phyloP scores from a whole-genome alignment of 176 grass and related monocot genomes.

The Carex cristatella region DNA sequence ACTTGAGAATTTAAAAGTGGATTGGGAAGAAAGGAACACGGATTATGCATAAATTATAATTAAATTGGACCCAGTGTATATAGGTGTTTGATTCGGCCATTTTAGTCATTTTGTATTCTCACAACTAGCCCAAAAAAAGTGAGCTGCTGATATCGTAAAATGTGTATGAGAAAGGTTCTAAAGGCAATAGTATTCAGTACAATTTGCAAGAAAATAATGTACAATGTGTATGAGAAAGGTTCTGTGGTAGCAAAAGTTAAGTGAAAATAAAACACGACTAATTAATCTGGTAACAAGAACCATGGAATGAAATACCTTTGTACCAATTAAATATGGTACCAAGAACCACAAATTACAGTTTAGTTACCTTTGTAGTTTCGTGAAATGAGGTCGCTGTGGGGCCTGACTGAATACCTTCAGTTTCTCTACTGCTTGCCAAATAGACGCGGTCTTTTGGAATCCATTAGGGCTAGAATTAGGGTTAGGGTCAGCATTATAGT shows the following conservation, averaged over 20 bases:
- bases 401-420: neutral
- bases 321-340: neutral
- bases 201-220: neutral
- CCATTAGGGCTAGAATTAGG: neutral
- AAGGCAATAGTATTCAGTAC: neutral
- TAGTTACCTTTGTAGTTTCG: neutral
- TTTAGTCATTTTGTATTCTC: neutral
- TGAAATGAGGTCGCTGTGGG: constrained; percentile 11
- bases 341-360: neutral
- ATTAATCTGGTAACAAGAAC: neutral
- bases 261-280: neutral
- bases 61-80: neutral
- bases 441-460: neutral
- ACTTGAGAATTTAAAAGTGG: neutral
- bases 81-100: neutral
- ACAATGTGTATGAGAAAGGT: neutral
- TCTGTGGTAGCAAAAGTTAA: neutral
- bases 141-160: neutral
- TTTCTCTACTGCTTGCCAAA: constrained; percentile 14
- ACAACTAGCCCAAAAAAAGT: neutral
- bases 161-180: neutral
- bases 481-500: neutral
- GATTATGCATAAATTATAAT: neutral
- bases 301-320: neutral
- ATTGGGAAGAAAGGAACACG: neutral